phyloP scores from a whole-genome alignment of 352 stramenopile genomes.

The Globisporangium okanoganense region DNA sequence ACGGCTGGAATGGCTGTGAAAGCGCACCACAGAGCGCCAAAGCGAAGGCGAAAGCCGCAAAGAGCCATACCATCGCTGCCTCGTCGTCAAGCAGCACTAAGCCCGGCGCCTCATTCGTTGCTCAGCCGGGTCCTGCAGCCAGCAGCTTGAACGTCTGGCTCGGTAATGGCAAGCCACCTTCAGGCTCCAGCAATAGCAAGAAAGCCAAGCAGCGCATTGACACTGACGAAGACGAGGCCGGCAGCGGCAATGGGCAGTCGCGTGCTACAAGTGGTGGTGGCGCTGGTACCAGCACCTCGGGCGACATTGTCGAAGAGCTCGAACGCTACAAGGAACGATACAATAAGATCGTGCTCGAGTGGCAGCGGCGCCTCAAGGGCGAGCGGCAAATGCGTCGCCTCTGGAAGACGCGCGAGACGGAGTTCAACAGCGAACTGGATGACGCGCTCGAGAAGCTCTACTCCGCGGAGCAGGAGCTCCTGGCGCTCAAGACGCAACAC shows the following conservation, averaged over 20 bases:
- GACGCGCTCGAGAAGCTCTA: constrained; percentile 55
- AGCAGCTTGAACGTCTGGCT: constrained; percentile 2
- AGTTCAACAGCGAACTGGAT: constrained; percentile 68
- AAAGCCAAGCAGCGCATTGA: constrained; percentile 10
- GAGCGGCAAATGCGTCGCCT: constrained; percentile 75
- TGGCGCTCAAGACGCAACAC: constrained; percentile 35
- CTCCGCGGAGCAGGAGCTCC: constrained; percentile 37
- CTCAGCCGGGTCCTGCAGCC: not conserved
- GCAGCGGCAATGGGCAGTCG: not conserved
- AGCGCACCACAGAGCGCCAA: constrained; percentile 3
- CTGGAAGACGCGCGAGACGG: constrained; percentile 72
- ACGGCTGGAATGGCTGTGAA: not conserved
- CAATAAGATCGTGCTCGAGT: constrained; percentile 76
- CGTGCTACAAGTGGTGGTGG: not conserved
- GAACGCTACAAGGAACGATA: constrained; percentile 79
- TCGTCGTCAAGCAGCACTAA: not conserved
- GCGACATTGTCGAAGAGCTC: constrained; percentile 47
- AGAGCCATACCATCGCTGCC: not conserved
- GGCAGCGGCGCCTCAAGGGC: constrained; percentile 67
- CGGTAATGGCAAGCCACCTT: constrained; percentile 5
- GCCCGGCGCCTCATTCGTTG: not conserved
- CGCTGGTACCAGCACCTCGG: constrained; percentile 6
- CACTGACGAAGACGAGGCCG: constrained; percentile 20
- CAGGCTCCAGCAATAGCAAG: constrained; percentile 5
- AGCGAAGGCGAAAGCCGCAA: constrained; percentile 12